Percentiles rank a stretch among this genome's conserved stretches.
These are phyloP conservation scores for Olyra latifolia DNA, from an alignment of 176 grass and related monocot species.

Conservation along the genomic window DNA sequence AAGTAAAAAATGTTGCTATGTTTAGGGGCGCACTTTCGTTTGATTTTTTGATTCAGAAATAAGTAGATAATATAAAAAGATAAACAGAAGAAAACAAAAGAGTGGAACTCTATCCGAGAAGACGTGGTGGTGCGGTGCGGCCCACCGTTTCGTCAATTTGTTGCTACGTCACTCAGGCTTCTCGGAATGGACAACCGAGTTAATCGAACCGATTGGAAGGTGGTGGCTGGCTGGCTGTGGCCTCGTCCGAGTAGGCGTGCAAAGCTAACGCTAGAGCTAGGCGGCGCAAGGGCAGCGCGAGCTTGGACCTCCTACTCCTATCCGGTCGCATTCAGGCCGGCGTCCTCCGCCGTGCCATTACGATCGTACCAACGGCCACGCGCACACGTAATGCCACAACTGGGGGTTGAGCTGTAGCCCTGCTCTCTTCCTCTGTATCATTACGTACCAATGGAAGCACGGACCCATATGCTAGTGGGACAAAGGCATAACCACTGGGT, in stretches of 20 bases:
- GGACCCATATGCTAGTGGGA: too few relatives aligned
- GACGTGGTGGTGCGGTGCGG: background rate
- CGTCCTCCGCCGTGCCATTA: background rate
- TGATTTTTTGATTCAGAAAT: too few relatives aligned
- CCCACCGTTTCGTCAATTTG: conserved; percentile 14
- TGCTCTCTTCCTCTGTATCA: too few relatives aligned
- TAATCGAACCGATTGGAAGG: background rate
- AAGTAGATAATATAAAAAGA: too few relatives aligned
- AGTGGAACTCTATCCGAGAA: background rate
- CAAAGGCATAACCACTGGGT: too few relatives aligned
- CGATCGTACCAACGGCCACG: background rate
- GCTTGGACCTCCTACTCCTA: too few relatives aligned
- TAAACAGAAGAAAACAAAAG: background rate
- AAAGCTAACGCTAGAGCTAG: too few relatives aligned
- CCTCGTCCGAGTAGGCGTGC: background rate
- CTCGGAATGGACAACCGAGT: background rate
- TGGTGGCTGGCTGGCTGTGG: background rate
- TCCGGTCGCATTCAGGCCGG: background rate
- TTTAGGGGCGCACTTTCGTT: too few relatives aligned
- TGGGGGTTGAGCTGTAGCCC: too few relatives aligned
- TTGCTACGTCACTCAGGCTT: conserved; percentile 34
- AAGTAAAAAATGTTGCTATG: too few relatives aligned
- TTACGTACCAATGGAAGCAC: too few relatives aligned
- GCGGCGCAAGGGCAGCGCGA: background rate
- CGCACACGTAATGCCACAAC: background rate